These are phyloP conservation scores for Lippia alba DNA, from an alignment of 305 asterid species.

Conservation along the genomic window DNA sequence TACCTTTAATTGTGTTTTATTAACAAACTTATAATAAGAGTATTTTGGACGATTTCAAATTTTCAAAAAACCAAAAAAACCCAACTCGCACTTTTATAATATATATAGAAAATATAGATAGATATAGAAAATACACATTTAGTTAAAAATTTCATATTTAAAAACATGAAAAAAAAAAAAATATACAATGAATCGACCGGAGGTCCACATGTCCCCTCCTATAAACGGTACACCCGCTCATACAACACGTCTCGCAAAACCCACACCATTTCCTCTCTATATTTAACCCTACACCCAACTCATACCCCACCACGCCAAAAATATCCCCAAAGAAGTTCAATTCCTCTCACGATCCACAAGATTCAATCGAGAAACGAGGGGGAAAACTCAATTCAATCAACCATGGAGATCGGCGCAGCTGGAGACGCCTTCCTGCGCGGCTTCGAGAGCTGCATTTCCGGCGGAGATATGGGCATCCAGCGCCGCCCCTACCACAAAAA, in stretches of 20 bases:
- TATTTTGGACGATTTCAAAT: too few species aligned
- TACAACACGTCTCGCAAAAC: slow-evolving; percentile 29
- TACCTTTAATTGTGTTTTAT: too few species aligned
- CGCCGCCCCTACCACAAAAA: slow-evolving; percentile 65
- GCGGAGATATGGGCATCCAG: slow-evolving; percentile 46
- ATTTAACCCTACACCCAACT: not conserved
- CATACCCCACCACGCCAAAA: not conserved
- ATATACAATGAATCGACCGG: not conserved
- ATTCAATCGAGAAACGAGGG: slow-evolving; percentile 31
- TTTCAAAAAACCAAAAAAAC: too few species aligned
- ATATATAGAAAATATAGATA: too few species aligned
- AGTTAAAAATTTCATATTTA: too few species aligned
- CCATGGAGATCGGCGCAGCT: slow-evolving; percentile 52
- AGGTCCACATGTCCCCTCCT: slow-evolving; percentile 32
- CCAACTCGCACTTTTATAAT: too few species aligned
- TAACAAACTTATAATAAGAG: too few species aligned
- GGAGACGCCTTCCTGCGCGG: slow-evolving; percentile 53
- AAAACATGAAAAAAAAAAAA: too few species aligned
- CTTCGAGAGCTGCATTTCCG: slow-evolving; percentile 53
- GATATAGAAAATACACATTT: too few species aligned
- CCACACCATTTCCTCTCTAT: too few species aligned
- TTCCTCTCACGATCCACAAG: slow-evolving; percentile 6
- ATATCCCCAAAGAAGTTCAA: slow-evolving; percentile 1
- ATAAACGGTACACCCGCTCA: slow-evolving; percentile 10
- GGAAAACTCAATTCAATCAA: too few species aligned